These are phyloP conservation scores for Leucogyrophana mollusca DNA, from an alignment of 768 basidiomycete genomes.

Conservation along the genomic window DNA sequence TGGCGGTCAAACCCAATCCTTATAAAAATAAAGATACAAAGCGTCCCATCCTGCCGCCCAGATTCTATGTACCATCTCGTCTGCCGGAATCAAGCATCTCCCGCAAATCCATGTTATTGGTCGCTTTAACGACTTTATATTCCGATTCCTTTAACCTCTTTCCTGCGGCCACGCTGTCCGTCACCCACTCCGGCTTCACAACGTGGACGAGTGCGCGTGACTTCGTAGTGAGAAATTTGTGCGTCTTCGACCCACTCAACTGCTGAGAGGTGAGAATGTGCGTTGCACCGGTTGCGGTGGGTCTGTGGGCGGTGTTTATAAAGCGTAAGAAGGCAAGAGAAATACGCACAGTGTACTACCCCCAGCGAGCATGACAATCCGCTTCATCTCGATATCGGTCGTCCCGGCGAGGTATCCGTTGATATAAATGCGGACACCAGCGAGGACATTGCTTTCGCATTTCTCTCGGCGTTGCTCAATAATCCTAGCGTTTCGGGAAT, in stretches of 20 bases:
- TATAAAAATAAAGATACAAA: too few species aligned
- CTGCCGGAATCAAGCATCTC: constrained; percentile 42
- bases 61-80: too few species aligned
- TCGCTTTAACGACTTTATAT: constrained; percentile 50
- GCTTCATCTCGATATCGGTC: constrained; percentile 80
- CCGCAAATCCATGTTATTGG: constrained; percentile 34
- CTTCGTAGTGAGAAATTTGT: constrained; percentile 56
- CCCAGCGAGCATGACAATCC: constrained; percentile 62
- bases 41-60: too few species aligned
- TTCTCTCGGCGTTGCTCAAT: constrained; percentile 22
- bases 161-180: constrained; percentile 62
- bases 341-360: constrained; percentile 60
- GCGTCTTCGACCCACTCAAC: constrained; percentile 70
- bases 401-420: constrained; percentile 68
- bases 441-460: constrained; percentile 25
- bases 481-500: constrained; percentile 48
- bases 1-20: too few species aligned
- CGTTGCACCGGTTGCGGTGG: constrained; percentile 60
- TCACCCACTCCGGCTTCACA: constrained; percentile 75
- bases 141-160: constrained; percentile 58
- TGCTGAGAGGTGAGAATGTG: constrained; percentile 77
- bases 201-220: constrained; percentile 51
- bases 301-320: constrained; percentile 33
- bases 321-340: constrained; percentile 5
- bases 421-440: constrained; percentile 61